Base-by-base conservation (phyloP, 176 grass and related monocot genomes). In the Microstegium vimineum region DNA sequence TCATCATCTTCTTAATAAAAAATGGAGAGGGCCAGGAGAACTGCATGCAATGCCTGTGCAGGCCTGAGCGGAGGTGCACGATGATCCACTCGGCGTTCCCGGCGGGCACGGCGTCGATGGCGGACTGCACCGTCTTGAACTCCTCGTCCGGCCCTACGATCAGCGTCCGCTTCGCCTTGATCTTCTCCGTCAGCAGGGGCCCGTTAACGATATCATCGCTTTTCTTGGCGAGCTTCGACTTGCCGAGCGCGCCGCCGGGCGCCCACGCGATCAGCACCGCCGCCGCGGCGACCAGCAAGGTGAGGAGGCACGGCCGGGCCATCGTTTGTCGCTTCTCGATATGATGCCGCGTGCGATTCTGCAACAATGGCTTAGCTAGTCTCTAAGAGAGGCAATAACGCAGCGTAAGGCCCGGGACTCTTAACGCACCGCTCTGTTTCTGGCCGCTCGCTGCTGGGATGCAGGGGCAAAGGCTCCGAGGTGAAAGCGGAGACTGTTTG, bases 1-100 rank as follows among this genome's bases (percentile, higher is more conserved):
- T 22, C 47, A 2, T 51, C 13, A 47, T 43, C n/a, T n/a, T n/a
- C n/a, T n/a, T n/a, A n/a, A n/a, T n/a, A n/a, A n/a, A n/a, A n/a
- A n/a, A n/a, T n/a, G n/a, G n/a, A n/a, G n/a, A n/a, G 10, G 40
- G 10, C 10, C 9, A 2, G 5, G 40, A 11, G 40, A 41, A 41
- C 3, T 41, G 40, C 9, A 41, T 41, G 14, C 5, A 18, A 10
- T 82, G 89, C 91, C 71, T 82, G 64, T 95, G 90, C 8, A 86
- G 40, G 38, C 89, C 87, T 2, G 90, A 66, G 62, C 80, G 84
- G 76, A 95, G 51, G 84, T 93, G 96, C 27, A 93, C 57, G 61
- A 95, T 78, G 83, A 98, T 40, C 92, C 93, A 95, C 20, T 90
- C 88, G 5, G 76, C 33, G 83, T 98, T 98, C 0, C 87, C 89